A percentile compares a stretch with the other conserved stretches of the same genome.
Conservation (phyloP, 2,329 filamentous ascomycete species). For the Metarhizium album region DNA sequence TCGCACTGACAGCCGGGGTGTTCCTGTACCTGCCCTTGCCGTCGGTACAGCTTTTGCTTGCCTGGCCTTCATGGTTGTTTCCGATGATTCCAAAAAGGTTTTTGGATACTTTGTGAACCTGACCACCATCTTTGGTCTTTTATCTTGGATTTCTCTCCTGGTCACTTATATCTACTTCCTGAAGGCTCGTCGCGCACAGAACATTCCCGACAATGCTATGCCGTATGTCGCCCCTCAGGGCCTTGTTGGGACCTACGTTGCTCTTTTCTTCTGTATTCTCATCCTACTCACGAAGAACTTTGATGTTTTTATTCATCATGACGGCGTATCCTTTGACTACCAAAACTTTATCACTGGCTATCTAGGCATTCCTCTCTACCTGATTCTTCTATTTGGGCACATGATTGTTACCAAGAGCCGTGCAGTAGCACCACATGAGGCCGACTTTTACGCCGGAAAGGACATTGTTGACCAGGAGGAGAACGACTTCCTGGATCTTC, state of each 20-base stretch:
- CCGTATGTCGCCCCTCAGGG: constrained; percentile 63
- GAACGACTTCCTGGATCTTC: constrained; percentile 48
- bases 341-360: constrained; percentile 71
- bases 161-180: constrained; percentile 59
- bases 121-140: constrained; percentile 53
- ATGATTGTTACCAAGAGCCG: constrained; percentile 46
- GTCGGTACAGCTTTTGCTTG: constrained; percentile 51
- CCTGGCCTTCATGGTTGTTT: constrained; percentile 58
- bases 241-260: constrained; percentile 55
- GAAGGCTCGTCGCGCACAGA: constrained; percentile 49
- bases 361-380: constrained; percentile 64
- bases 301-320: constrained; percentile 52
- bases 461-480: constrained; percentile 64
- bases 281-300: constrained; percentile 79
- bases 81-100: constrained; percentile 42
- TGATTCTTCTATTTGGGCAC: constrained; percentile 58
- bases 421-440: constrained; percentile 44
- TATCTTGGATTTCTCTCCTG: constrained; percentile 59
- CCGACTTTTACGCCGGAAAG: constrained; percentile 64
- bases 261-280: constrained; percentile 58
- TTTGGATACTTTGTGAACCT: constrained; percentile 60
- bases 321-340: constrained; percentile 51
- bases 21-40: constrained; percentile 56
- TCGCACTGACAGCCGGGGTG: constrained; percentile 58
- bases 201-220: constrained; percentile 41